phyloP scores from a whole-genome alignment of 306 rosid genomes.

The Casuarina glauca region DNA sequence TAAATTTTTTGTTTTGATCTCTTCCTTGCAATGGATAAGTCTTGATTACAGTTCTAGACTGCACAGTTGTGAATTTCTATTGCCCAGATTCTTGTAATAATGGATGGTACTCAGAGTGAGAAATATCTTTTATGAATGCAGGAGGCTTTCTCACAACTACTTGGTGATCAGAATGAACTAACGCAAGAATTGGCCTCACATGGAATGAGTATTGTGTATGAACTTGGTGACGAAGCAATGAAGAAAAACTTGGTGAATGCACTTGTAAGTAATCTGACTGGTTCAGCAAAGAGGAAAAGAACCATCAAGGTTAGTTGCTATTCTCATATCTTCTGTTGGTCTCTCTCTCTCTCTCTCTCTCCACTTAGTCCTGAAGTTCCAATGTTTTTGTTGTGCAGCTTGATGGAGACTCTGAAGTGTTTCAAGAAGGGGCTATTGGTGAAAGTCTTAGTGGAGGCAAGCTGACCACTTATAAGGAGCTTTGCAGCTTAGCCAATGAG shows the following conservation, averaged over 20 bases:
- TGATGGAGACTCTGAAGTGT: slow-evolving; percentile 91
- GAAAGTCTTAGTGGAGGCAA: slow-evolving; percentile 82
- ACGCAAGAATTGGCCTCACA: slow-evolving; percentile 97
- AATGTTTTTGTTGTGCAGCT: slow-evolving; percentile 52
- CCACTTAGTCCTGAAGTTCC: slow-evolving; percentile 6
- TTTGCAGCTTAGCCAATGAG: slow-evolving; percentile 94
- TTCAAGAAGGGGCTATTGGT: slow-evolving; percentile 89
- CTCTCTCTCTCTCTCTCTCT: slow-evolving; percentile 17
- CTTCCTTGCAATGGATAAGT: neutral
- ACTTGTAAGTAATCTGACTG: slow-evolving; percentile 81
- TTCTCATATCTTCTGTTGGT: slow-evolving; percentile 22
- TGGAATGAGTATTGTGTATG: slow-evolving; percentile 99
- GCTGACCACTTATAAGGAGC: slow-evolving; percentile 89
- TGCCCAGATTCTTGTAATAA: slow-evolving; percentile 13
- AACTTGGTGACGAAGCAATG: slow-evolving; percentile 88
- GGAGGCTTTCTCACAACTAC: slow-evolving; percentile 96
- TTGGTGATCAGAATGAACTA: slow-evolving; percentile 95
- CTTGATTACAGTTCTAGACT: neutral
- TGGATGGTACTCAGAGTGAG: slow-evolving; percentile 15
- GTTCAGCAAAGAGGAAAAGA: slow-evolving; percentile 90
- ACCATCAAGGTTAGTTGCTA: slow-evolving; percentile 74
- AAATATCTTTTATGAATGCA: slow-evolving; percentile 44
- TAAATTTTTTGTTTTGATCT: neutral
- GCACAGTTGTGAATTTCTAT: slow-evolving; percentile 6
- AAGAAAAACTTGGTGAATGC: slow-evolving; percentile 82